Base-by-base conservation (phyloP, 176 grass and related monocot species). In the Echinochloa phyllopogon region DNA sequence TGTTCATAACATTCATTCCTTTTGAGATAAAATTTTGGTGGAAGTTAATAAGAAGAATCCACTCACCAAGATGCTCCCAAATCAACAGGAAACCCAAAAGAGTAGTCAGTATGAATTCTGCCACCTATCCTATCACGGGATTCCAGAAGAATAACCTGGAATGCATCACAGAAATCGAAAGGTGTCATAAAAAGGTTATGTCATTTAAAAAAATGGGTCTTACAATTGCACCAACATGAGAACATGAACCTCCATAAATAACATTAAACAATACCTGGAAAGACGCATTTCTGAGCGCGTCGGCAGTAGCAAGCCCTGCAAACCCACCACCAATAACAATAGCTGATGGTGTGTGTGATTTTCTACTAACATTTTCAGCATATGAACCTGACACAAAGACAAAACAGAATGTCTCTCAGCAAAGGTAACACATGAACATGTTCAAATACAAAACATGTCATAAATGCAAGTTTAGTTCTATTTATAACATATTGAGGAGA, bases 321-420 rank as follows among this genome's bases (percentile, higher is more conserved):
- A 99, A 99, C 61, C 96, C 96, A 94, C 85, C 78, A 72, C 96
- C 96, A 14, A 99, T 99, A 84, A 99, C 93, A 86, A 99, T 99
- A 65, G 86, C 96, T 5, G 96, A 92, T 53, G 93, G 93, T 59
- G 83, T 92, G 65, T 80, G 77, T 6, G 91, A 79, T 40, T 89
- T 92, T 79, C 84, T 92, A 56, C 77, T 88, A 71, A 83, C 76
- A 88, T 92, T 94, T 59, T 80, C 70, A 84, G 58, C 77, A 50
- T 66, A 89, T 86, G 93, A 92, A 0, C 74, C 91, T 94, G 80
- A 74, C 83, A 93, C 45, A 29, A 74, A 71, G 50, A 78, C 52
- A 70, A 71, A 48, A 75, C 23, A 49, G 37, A 78, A 81, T 2
- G 8, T 37, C 24, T 64, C 25, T 84, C 45, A 48, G 18, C 42